Conservation (phyloP, 1,284 basidiomycete species). For the Flammula alnicola region DNA sequence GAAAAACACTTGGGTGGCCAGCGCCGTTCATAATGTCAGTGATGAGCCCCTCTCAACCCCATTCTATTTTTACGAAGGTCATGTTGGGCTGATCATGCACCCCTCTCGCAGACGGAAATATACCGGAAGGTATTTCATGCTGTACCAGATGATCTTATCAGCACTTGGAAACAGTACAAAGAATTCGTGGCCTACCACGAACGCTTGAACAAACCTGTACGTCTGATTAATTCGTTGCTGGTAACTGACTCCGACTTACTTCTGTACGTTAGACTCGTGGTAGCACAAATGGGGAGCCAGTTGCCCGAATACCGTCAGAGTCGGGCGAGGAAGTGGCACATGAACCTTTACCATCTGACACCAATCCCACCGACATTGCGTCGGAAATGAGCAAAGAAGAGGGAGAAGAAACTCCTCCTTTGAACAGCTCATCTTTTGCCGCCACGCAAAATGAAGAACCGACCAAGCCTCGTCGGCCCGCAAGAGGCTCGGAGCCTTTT, state of each 20-base stretch:
- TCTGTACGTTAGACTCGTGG: constrained; percentile 49
- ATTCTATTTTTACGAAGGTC: constrained; percentile 12
- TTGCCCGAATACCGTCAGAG: constrained; percentile 63
- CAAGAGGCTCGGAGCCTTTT: constrained; percentile 69
- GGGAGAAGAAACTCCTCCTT: constrained; percentile 20
- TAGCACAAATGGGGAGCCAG: constrained; percentile 46
- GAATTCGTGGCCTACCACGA: constrained; percentile 82
- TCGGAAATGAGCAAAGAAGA: constrained; percentile 28
- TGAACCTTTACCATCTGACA: constrained; percentile 22
- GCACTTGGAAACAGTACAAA: constrained; percentile 95
- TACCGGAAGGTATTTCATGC: constrained; percentile 93
- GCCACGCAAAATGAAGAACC: constrained; percentile 21
- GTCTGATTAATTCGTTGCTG: constrained; percentile 23
- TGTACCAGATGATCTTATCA: constrained; percentile 88
- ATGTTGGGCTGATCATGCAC: constrained; percentile 14
- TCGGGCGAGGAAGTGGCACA: constrained; percentile 50
- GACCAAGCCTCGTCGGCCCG: constrained; percentile 27
- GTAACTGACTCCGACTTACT: constrained; percentile 9
- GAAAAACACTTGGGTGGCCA: constrained; percentile 87
- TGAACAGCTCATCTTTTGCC: constrained; percentile 14
- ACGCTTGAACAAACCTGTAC: constrained; percentile 69
- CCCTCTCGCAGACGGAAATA: constrained; percentile 79
- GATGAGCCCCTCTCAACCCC: constrained; percentile 8
- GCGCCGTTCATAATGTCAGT: constrained; percentile 83
- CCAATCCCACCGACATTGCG: constrained; percentile 18